Evolutionary conservation across 2,329 filamentous ascomycete species (phyloP).

Genomic region (Fonsecaea monophora): DNA sequence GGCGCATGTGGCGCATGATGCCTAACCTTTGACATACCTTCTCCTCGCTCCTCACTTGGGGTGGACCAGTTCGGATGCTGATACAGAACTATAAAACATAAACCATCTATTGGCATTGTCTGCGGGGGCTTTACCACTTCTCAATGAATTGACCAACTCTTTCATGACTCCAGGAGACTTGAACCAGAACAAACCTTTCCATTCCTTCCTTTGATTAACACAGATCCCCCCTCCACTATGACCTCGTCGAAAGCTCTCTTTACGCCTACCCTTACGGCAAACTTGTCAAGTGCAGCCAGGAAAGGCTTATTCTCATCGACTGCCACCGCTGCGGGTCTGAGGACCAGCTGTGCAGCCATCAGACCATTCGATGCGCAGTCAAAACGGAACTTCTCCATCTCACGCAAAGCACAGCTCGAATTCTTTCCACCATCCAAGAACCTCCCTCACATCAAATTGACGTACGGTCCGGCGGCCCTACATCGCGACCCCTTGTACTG

Average conservation of each 20-base stretch:
- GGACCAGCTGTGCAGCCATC: slow-evolving; percentile 36
- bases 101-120: neutral
- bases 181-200: slow-evolving; percentile 1
- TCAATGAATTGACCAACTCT: slow-evolving; percentile 17
- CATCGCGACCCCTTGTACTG: slow-evolving; percentile 15
- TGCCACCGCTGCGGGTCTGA: slow-evolving; percentile 39
- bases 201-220: neutral
- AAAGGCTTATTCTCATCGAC: slow-evolving; percentile 29
- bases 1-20: slow-evolving; percentile 20
- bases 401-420: slow-evolving; percentile 47
- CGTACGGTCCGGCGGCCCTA: slow-evolving; percentile 21
- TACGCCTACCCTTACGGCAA: slow-evolving; percentile 31
- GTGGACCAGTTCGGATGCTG: neutral
- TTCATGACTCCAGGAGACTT: neutral
- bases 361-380: slow-evolving; percentile 30
- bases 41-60: slow-evolving; percentile 6
- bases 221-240: slow-evolving; percentile 25
- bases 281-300: slow-evolving; percentile 35
- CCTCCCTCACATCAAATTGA: slow-evolving; percentile 52
- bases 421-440: slow-evolving; percentile 67
- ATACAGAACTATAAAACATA: slow-evolving; percentile 10
- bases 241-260: slow-evolving; percentile 33
- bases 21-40: slow-evolving; percentile 14
- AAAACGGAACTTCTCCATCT: slow-evolving; percentile 48
- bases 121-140: neutral